Conservation (phyloP, 129 eudicot species). For the Tagetes erecta region DNA sequence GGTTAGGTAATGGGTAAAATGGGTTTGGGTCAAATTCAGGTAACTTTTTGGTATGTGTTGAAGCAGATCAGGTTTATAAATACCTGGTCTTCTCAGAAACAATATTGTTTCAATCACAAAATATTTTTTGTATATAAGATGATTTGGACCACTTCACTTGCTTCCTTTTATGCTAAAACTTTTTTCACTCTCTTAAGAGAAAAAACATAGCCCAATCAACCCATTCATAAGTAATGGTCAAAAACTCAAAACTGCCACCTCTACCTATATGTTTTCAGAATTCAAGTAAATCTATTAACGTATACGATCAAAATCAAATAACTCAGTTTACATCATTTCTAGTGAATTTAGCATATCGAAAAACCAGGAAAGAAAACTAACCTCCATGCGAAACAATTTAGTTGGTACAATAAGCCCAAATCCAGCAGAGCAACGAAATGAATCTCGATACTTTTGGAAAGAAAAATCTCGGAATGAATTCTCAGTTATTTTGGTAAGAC, state of each 20-base stretch:
- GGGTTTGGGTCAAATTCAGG: background rate
- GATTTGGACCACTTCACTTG: background rate
- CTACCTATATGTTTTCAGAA: background rate
- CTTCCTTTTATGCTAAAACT: background rate
- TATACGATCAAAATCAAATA: background rate
- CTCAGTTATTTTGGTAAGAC: conserved; percentile 65
- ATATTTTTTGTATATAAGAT: background rate
- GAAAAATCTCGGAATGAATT: conserved; percentile 56
- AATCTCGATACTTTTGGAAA: conserved; percentile 54
- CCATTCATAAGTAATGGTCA: background rate
- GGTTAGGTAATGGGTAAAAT: background rate
- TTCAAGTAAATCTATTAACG: background rate
- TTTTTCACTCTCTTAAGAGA: background rate
- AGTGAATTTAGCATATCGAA: background rate
- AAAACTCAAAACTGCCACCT: background rate
- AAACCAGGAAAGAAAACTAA: conserved; percentile 29
- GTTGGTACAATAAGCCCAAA: conserved; percentile 78
- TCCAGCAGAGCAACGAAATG: conserved; percentile 71
- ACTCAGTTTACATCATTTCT: background rate
- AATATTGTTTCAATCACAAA: background rate
- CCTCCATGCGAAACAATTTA: conserved; percentile 92
- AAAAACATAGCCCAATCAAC: background rate
- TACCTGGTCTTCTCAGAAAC: background rate
- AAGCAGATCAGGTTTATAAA: background rate
- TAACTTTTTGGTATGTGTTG: background rate